Conservation (phyloP, 2,329 filamentous ascomycete species). For the Colletotrichum horii region DNA sequence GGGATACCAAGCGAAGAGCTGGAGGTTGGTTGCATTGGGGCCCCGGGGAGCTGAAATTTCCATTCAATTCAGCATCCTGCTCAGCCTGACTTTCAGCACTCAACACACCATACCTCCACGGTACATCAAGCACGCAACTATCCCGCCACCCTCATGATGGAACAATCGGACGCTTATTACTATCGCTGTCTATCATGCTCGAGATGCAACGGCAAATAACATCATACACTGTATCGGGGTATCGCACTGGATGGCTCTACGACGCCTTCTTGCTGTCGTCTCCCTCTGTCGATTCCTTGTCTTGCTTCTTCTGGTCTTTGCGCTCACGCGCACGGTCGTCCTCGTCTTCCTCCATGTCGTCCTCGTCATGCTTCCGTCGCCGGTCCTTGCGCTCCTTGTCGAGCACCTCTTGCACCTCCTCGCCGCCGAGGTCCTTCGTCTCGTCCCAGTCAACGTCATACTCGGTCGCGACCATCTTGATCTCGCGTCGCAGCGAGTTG, state of each 20-base stretch:
- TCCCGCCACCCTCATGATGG: background rate
- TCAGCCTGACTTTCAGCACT: background rate
- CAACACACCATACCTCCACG: background rate
- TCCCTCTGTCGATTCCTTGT: constrained; percentile 27
- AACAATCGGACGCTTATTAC: background rate
- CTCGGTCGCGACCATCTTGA: constrained; percentile 80
- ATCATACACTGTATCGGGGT: background rate
- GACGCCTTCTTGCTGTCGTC: background rate
- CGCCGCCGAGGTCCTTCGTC: constrained; percentile 71
- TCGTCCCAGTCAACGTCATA: constrained; percentile 94
- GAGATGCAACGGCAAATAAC: background rate
- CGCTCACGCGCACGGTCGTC: constrained; percentile 38
- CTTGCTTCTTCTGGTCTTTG: constrained; percentile 30
- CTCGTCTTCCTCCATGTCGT: constrained; percentile 43
- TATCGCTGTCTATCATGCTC: background rate
- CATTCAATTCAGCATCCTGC: background rate
- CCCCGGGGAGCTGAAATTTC: background rate
- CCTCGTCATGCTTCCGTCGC: constrained; percentile 36
- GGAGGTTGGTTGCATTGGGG: background rate
- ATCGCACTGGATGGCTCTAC: background rate
- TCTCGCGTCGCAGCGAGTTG: constrained; percentile 77
- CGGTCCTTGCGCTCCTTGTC: constrained; percentile 55
- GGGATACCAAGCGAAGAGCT: background rate
- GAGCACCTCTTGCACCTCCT: constrained; percentile 64
- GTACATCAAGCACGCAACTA: no score